phyloP scores from a whole-genome alignment of 306 rosid genomes.

The Pterocarpus santalinus region DNA sequence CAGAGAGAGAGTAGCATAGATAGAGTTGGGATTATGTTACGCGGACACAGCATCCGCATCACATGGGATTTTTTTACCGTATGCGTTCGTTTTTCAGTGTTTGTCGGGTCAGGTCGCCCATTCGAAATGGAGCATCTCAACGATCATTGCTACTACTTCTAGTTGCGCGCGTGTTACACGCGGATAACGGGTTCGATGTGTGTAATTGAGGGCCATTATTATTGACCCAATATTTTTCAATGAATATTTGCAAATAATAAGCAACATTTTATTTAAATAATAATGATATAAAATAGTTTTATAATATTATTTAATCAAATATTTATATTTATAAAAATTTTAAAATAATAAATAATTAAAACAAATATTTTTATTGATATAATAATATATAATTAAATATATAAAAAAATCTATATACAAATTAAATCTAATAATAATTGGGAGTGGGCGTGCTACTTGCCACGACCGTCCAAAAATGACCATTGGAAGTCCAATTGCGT shows the following conservation, averaged over 20 bases:
- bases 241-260: not conserved
- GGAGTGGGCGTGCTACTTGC: slow-evolving; percentile 36
- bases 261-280: too few relatives aligned
- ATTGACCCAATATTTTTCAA: slow-evolving; percentile 26
- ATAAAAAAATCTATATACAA: not conserved
- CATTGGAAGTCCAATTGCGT: slow-evolving; percentile 20
- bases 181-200: slow-evolving; percentile 17
- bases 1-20: not conserved
- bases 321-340: too few relatives aligned
- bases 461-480: slow-evolving; percentile 44
- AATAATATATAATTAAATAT: too few relatives aligned
- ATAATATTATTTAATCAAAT: too few relatives aligned
- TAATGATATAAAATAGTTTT: too few relatives aligned
- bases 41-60: not conserved
- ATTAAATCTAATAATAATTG: not conserved
- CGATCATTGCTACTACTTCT: not conserved
- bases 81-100: slow-evolving; percentile 18
- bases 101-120: slow-evolving; percentile 38
- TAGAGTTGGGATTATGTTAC: not conserved
- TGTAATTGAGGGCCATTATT: slow-evolving; percentile 36
- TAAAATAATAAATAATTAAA: too few relatives aligned
- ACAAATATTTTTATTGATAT: too few relatives aligned
- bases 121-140: slow-evolving; percentile 2
- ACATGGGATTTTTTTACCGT: not conserved
- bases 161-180: slow-evolving; percentile 17